These are phyloP conservation scores for Penicillium goetzii DNA, from an alignment of 495 filamentous ascomycete genomes.

Conservation along the genomic window DNA sequence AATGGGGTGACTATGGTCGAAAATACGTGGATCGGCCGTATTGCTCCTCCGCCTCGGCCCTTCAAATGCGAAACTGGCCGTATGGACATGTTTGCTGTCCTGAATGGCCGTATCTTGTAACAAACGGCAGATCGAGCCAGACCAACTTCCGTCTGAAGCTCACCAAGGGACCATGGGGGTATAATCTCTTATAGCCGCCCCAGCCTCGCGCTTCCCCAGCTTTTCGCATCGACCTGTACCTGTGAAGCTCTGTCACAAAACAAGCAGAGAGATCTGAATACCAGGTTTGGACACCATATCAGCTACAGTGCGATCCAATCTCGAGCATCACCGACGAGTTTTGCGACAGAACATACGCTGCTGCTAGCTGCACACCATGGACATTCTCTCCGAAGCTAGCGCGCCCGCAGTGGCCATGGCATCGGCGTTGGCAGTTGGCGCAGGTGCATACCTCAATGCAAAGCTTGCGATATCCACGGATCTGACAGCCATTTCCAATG, in stretches of 20 bases:
- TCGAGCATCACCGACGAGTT: not conserved
- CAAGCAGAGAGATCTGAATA: not conserved
- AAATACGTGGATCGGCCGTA: constrained; percentile 17
- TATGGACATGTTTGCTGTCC: not conserved
- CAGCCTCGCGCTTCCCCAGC: not conserved
- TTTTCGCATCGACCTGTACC: not conserved
- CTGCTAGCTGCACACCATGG: constrained; percentile 31
- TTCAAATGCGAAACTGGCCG: constrained; percentile 1
- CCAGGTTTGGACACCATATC: not conserved
- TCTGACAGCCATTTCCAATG: constrained; percentile 37
- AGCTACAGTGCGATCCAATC: not conserved
- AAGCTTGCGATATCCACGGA: constrained; percentile 51
- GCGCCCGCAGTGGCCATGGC: constrained; percentile 40
- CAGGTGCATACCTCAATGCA: constrained; percentile 55
- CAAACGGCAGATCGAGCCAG: constrained; percentile 35
- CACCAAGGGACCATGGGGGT: constrained; percentile 6
- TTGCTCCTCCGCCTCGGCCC: constrained; percentile 9
- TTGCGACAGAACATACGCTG: not conserved
- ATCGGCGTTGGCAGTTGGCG: constrained; percentile 45
- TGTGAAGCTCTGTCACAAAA: not conserved
- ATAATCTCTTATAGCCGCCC: constrained; percentile 16
- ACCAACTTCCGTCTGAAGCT: constrained; percentile 36
- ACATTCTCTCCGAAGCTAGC: constrained; percentile 41
- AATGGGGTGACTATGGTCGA: not conserved
- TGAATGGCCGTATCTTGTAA: constrained; percentile 9